Conservation (phyloP, 306 rosid genomes). For the Cercis canadensis region DNA sequence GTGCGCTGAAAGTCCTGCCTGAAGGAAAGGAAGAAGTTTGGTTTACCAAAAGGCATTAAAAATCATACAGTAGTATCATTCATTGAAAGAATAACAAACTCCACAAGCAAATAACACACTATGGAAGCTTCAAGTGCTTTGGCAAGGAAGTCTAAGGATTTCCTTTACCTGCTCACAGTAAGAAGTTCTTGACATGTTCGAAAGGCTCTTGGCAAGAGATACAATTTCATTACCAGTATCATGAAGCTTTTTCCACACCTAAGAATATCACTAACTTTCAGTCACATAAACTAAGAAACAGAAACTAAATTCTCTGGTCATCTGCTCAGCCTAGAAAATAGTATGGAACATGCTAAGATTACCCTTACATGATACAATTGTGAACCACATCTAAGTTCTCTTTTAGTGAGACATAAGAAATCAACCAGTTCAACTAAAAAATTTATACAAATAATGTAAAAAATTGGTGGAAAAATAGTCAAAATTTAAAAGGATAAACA, state of each 20-base stretch:
- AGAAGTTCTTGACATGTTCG: constrained; percentile 65
- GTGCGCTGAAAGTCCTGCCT: constrained; percentile 59
- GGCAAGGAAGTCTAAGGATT: constrained; percentile 28
- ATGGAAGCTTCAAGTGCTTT: constrained; percentile 18
- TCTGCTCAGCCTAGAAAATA: neutral
- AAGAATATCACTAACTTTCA: constrained; percentile 33
- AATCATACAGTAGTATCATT: constrained; percentile 12
- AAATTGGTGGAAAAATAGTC: constrained; percentile 21
- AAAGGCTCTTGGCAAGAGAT: constrained; percentile 75
- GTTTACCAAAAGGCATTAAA: constrained; percentile 27
- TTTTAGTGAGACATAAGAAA: constrained; percentile 20
- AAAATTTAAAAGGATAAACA: neutral
- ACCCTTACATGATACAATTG: constrained; percentile 6
- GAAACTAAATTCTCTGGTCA: constrained; percentile 24
- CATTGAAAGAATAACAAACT: constrained; percentile 12
- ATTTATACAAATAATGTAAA: constrained; percentile 15
- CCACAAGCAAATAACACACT: constrained; percentile 6
- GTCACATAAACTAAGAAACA: constrained; percentile 24
- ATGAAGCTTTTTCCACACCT: constrained; percentile 89
- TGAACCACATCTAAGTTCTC: neutral
- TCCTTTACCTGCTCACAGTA: constrained; percentile 70
- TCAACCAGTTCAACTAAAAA: constrained; percentile 24
- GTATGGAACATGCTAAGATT: constrained; percentile 14
- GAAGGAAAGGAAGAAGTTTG: constrained; percentile 21
- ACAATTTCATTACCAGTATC: constrained; percentile 63